Conservation (phyloP, 2,329 filamentous ascomycete genomes). For the Cladophialophora carrionii region DNA sequence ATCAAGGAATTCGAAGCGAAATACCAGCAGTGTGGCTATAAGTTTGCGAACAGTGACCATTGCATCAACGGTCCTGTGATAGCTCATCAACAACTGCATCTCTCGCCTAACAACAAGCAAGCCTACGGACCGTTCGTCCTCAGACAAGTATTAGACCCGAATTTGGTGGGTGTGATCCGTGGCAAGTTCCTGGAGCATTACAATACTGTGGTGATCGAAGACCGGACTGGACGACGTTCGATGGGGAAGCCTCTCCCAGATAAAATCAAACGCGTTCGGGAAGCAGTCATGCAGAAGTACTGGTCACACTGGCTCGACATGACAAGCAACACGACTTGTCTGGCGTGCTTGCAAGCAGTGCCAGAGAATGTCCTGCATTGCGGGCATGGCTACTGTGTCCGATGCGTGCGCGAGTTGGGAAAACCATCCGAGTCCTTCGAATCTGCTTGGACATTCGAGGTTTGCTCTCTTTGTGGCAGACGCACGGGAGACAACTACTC, state of each 20-base stretch:
- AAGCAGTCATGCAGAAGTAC: conserved; percentile 10
- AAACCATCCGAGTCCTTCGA: conserved; percentile 11
- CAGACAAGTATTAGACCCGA: background rate
- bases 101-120: conserved; percentile 7
- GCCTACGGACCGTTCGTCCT: conserved; percentile 2
- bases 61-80: conserved; percentile 11
- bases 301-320: conserved; percentile 2
- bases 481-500: conserved; percentile 11
- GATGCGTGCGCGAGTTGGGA: conserved; percentile 16
- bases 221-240: conserved; percentile 1
- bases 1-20: conserved; percentile 12
- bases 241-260: conserved; percentile 9
- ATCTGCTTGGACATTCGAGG: conserved; percentile 18
- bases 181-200: conserved; percentile 14
- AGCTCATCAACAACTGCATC: conserved; percentile 12
- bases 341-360: conserved; percentile 16
- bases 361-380: conserved; percentile 19
- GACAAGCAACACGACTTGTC: conserved; percentile 17
- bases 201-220: conserved; percentile 10
- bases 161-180: conserved; percentile 10
- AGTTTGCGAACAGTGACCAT: conserved; percentile 4
- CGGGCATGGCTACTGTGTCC: conserved; percentile 18
- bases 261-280: conserved; percentile 11
- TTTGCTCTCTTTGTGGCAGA: conserved; percentile 10
- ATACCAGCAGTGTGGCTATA: conserved; percentile 15